A percentile compares a stretch with the other conserved stretches of the same genome.
Evolutionary conservation across 306 rosid genomes (phyloP).

Genomic region (Ceratonia siliqua): DNA sequence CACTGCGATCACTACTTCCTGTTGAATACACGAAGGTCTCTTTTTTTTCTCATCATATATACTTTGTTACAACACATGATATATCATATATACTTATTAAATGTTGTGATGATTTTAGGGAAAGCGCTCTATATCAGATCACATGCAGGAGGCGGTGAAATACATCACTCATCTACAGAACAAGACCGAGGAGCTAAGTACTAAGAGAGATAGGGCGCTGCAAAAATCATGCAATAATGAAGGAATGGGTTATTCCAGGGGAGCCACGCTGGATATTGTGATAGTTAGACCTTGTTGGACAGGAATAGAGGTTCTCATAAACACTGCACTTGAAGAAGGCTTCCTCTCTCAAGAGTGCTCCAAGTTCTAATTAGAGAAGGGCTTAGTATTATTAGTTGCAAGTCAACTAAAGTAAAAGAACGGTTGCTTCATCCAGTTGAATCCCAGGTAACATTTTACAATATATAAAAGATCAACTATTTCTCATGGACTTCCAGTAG

Average conservation of each 20-base stretch:
- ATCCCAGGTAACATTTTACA: slow-evolving; percentile 33
- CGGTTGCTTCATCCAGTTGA: slow-evolving; percentile 41
- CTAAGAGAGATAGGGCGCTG: slow-evolving; percentile 45
- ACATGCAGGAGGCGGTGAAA: slow-evolving; percentile 42
- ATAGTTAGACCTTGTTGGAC: slow-evolving; percentile 8
- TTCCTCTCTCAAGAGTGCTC: slow-evolving; percentile 43
- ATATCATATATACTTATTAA: no score
- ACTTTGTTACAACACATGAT: neutral
- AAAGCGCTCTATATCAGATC: slow-evolving; percentile 54
- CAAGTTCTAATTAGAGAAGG: slow-evolving; percentile 38
- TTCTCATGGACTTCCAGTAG: neutral
- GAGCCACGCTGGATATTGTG: neutral
- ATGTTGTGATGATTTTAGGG: slow-evolving; percentile 37
- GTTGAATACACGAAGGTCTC: slow-evolving; percentile 45
- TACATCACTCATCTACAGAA: slow-evolving; percentile 42
- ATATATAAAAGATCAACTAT: neutral
- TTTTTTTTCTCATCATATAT: neutral
- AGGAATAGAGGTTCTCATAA: slow-evolving; percentile 46
- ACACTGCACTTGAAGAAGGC: slow-evolving; percentile 30
- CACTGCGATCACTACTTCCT: slow-evolving; percentile 44
- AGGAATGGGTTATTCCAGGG: neutral
- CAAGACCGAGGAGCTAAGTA: slow-evolving; percentile 29
- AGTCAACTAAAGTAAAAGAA: slow-evolving; percentile 35
- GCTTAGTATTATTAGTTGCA: slow-evolving; percentile 39
- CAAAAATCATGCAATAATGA: neutral